Evolutionary conservation across 805 yeast genomes (phyloP), one percentile per base, ranked within the genome.

Genomic region (Cyberlindnera maritima): DNA sequence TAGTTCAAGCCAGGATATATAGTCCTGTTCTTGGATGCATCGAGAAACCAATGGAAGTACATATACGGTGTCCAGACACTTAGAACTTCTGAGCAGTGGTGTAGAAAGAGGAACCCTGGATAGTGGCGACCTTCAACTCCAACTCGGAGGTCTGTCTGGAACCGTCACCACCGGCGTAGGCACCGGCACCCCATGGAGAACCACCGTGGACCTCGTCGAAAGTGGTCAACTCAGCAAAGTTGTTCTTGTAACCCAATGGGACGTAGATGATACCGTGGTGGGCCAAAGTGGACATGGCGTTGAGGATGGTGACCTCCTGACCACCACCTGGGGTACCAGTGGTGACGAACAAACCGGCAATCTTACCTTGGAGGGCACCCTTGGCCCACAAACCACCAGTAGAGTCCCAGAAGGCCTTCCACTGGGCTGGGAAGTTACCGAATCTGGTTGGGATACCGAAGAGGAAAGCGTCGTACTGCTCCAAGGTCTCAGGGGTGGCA

Each of bases 151-250:
- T 85, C 57, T 72, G 70, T 71, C 95, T 80, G 8, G 86, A 77
- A 42, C 95, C 96, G 61, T 85, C 92, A 43, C 76, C 72, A 41
- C 81, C 87, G 26, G 96, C 90, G 59, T 76, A 72, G 33, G 87
- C 70, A 56, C 96, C 96, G 29, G 96, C 85, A 64, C 96, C 96
- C 89, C 90, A 88, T 39, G 96, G 79, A 19, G 90, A 78, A 46
- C 86, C 87, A 54, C 96, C 96, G 63, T 85, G 95, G 41, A 80
- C 74, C 69, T 85, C 89, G 3, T 74, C 77, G 37, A 83, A 59
- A 66, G 73, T 74, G 36, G 85, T 67, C 53, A 83, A 59, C 55
- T 75, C 74, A 11, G 76, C 74, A 66, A 82, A 83, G 4, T 76
- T 70, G 51, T 71, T 64, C 52, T 73, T 76, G 70, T 81, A 88